Conservation (phyloP, 768 basidiomycete species). For the Sporobolomyces roseus region DNA sequence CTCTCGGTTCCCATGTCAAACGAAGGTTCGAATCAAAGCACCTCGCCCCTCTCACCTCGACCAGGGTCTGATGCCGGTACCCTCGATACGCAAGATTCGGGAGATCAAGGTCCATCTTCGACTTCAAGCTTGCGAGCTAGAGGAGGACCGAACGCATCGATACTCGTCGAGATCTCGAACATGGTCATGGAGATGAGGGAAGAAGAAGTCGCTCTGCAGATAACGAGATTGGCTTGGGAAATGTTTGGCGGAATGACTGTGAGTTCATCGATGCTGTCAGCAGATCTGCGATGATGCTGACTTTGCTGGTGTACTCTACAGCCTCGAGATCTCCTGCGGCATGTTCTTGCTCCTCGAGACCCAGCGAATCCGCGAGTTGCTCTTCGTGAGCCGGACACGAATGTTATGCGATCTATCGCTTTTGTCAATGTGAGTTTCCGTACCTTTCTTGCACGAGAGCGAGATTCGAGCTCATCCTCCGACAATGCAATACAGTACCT, state of each 20-base stretch:
- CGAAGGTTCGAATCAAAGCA: not conserved
- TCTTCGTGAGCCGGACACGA: slow-evolving; percentile 29
- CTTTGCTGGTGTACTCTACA: too few relatives aligned
- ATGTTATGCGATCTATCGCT: slow-evolving; percentile 39
- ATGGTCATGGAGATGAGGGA: slow-evolving; percentile 34
- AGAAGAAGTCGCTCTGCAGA: slow-evolving; percentile 40
- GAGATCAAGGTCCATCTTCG: not conserved
- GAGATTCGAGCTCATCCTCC: not conserved
- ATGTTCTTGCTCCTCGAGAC: slow-evolving; percentile 44
- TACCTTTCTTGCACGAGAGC: not conserved
- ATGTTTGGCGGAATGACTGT: slow-evolving; percentile 41
- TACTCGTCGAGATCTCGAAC: slow-evolving; percentile 37
- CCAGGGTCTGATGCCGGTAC: slow-evolving; percentile 9
- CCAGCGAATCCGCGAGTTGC: slow-evolving; percentile 35
- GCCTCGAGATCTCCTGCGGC: slow-evolving; percentile 45
- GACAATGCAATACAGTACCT: slow-evolving; percentile 13
- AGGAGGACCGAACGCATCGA: not conserved
- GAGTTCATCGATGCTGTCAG: not conserved
- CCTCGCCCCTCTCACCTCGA: not conserved
- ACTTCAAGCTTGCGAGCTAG: not conserved
- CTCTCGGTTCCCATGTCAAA: slow-evolving; percentile 6
- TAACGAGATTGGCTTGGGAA: slow-evolving; percentile 44
- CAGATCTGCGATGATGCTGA: too few relatives aligned
- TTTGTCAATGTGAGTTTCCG: slow-evolving; percentile 42
- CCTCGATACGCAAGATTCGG: slow-evolving; percentile 25